phyloP scores from a whole-genome alignment of 31 red algal species.

The Odonthalia washingtoniensis region DNA sequence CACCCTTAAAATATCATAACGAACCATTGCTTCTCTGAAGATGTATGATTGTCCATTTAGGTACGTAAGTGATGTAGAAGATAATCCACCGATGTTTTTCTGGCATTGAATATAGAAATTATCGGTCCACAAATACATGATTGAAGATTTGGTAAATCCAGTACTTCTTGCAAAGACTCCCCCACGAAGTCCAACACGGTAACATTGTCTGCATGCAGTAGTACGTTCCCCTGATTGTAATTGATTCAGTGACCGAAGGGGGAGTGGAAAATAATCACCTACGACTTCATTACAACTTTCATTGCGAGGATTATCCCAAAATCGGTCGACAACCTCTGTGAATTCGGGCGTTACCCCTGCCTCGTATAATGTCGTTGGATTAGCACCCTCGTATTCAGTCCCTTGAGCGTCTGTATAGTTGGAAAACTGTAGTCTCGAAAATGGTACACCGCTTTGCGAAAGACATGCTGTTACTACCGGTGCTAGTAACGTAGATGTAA shows the following conservation, averaged over 20 bases:
- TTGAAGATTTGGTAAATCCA: slow-evolving; percentile 23
- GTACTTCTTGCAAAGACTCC: slow-evolving; percentile 28
- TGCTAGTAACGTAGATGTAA: neutral
- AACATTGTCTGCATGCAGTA: slow-evolving; percentile 54
- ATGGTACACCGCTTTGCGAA: slow-evolving; percentile 50
- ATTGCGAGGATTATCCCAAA: slow-evolving; percentile 57
- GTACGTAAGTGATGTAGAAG: neutral
- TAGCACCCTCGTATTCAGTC: neutral
- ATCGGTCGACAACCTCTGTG: slow-evolving; percentile 48
- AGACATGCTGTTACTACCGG: slow-evolving; percentile 58
- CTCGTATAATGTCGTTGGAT: neutral
- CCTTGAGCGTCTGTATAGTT: slow-evolving; percentile 37
- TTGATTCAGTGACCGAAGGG: slow-evolving; percentile 21
- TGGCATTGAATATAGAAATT: slow-evolving; percentile 62
- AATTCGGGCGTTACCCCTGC: neutral
- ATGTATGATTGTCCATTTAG: neutral
- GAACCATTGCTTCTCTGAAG: neutral
- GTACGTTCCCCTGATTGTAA: slow-evolving; percentile 23
- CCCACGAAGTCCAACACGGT: slow-evolving; percentile 24
- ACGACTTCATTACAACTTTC: slow-evolving; percentile 46
- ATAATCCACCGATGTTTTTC: slow-evolving; percentile 19
- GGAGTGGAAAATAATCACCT: slow-evolving; percentile 57
- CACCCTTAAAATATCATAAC: slow-evolving; percentile 6
- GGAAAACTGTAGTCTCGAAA: slow-evolving; percentile 53
- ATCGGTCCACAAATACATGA: slow-evolving; percentile 44